Base-by-base conservation (phyloP, 371 early-diverging fungal genomes). In the Mortierella sp. region DNA sequence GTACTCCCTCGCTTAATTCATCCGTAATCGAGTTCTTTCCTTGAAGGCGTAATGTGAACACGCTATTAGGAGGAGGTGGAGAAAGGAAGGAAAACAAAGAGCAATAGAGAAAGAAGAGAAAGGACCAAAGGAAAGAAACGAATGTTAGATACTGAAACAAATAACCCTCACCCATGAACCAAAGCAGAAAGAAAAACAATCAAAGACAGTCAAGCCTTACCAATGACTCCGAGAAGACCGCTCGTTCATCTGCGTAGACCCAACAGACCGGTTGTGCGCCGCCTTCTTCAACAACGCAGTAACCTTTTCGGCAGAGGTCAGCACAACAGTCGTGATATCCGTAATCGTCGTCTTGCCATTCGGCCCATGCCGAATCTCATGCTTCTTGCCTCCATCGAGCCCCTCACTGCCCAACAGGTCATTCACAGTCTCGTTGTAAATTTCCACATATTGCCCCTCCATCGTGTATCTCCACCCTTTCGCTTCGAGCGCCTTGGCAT, bases 371-470 rank as follows among this genome's bases (percentile, higher is more conserved):
- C 93, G 91, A 72, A 98, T 97, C 44, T 98, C 97, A 72, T 95
- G 94, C 84, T 96, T 97, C 43, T 91, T 90, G 34, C 71, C 64
- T 34, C 89, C 86, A 73, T 79, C 75, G 55, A 54, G 5, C 5
- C 82, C 69, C 10, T 89, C 69, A 67, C 89, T 90, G 6, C 89
- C 92, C 44, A 99, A 86, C 77, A 99, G 88, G 84, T 99, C 99
- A 74, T 95, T 93, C 43, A 99, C 91, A 0, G 93, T 91, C 87
- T 99, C 99, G 88, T 99, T 99, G 89, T 99, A 99, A 69, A 99
- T 97, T 87, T 99, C 99, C 48, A 98, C 78, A 88, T 94, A 98
- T 79, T 95, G 95, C 5, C 95, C 95, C 86, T 94, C 95, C 90
- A 98, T 94, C 53, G 88, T 87, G 78, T 97, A 97, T n/a, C 85